Conservation (phyloP, 1,139 yeast species). For the Geotrichum bryndzae region DNA sequence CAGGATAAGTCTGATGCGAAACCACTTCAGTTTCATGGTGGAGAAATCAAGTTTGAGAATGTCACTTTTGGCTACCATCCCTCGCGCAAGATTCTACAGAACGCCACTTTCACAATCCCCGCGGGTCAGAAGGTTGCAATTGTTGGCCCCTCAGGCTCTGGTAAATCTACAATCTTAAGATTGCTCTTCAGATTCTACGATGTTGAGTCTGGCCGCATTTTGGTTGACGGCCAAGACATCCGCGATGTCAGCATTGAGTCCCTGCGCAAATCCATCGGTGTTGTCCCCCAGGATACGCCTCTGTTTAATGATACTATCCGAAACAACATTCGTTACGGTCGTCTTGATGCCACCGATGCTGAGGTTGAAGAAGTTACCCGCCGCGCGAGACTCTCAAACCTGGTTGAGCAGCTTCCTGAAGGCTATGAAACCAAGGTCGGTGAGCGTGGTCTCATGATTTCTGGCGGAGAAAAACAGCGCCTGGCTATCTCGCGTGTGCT, state of each 20-base stretch:
- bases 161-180: slow-evolving; percentile 84
- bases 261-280: slow-evolving; percentile 70
- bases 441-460: slow-evolving; percentile 95
- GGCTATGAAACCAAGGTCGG: slow-evolving; percentile 90
- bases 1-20: slow-evolving; percentile 56
- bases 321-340: slow-evolving; percentile 85
- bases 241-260: slow-evolving; percentile 69
- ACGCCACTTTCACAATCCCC: slow-evolving; percentile 80
- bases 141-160: slow-evolving; percentile 94
- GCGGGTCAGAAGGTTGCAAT: slow-evolving; percentile 88
- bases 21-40: slow-evolving; percentile 49
- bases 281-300: slow-evolving; percentile 98
- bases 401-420: slow-evolving; percentile 70
- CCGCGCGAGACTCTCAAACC: slow-evolving; percentile 60
- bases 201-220: slow-evolving; percentile 66
- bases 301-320: slow-evolving; percentile 83
- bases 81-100: slow-evolving; percentile 74
- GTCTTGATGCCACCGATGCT: slow-evolving; percentile 63
- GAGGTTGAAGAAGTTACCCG: slow-evolving; percentile 62
- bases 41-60: slow-evolving; percentile 82
- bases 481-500: slow-evolving; percentile 86
- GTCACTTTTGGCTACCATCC: slow-evolving; percentile 91
- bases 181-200: slow-evolving; percentile 88
- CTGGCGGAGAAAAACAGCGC: slow-evolving; percentile 97
- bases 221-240: slow-evolving; percentile 87